These are phyloP conservation scores for Ceratobasidium sp. DNA, from an alignment of 1,284 basidiomycete genomes.

Conservation along the genomic window DNA sequence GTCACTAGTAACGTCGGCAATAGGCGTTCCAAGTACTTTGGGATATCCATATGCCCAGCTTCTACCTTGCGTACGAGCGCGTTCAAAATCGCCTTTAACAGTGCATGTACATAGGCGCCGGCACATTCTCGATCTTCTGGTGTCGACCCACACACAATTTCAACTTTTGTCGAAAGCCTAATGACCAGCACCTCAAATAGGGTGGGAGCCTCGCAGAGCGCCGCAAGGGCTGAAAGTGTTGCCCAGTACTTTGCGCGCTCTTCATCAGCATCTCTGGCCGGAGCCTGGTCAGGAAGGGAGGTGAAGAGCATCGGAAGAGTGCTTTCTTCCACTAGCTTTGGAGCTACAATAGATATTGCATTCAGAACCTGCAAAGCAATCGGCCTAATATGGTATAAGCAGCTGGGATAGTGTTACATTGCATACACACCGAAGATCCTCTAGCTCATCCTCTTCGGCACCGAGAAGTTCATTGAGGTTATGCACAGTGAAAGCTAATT, in stretches of 20 bases:
- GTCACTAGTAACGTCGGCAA: conserved; percentile 74
- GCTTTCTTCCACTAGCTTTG: conserved; percentile 73
- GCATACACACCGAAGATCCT: conserved; percentile 60
- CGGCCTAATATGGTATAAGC: conserved; percentile 56
- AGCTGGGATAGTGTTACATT: conserved; percentile 6
- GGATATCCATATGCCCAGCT: conserved; percentile 68
- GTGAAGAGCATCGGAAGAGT: conserved; percentile 83
- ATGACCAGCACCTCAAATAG: conserved; percentile 88
- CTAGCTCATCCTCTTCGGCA: conserved; percentile 61
- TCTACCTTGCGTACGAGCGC: conserved; percentile 72
- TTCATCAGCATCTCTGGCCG: conserved; percentile 59
- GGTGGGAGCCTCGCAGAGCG: conserved; percentile 74
- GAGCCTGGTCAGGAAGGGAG: conserved; percentile 71
- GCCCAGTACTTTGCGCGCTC: conserved; percentile 71
- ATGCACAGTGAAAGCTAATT: conserved; percentile 80
- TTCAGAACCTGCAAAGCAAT: conserved; percentile 72
- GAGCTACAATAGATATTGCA: conserved; percentile 65
- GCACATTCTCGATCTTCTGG: conserved; percentile 58
- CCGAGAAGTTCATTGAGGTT: conserved; percentile 75
- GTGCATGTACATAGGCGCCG: conserved; percentile 81
- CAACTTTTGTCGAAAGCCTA: conserved; percentile 80
- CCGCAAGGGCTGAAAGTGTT: conserved; percentile 73
- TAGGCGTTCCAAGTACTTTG: conserved; percentile 78
- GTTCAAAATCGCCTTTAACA: conserved; percentile 72
- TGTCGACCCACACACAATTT: conserved; percentile 63